phyloP scores from a whole-genome alignment of 2,329 filamentous ascomycete genomes.

The Epichloe uncinata region DNA sequence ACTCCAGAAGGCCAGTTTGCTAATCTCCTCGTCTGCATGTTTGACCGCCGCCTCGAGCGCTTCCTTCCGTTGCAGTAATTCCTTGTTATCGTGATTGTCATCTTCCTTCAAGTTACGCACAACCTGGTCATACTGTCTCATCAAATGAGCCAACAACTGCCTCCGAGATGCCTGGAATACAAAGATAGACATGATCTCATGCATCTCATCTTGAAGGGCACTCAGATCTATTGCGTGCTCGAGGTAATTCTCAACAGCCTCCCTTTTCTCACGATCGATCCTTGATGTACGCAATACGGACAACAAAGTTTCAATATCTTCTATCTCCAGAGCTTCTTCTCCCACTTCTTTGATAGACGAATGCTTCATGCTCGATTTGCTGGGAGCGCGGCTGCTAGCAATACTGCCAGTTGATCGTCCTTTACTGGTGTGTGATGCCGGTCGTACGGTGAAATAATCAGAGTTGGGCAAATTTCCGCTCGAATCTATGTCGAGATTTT shows the following conservation, averaged over 20 bases:
- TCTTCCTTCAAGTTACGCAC: constrained; percentile 24
- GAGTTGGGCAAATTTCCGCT: constrained; percentile 55
- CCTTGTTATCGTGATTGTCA: constrained; percentile 17
- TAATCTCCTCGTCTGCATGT: constrained; percentile 69
- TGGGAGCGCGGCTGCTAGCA: constrained; percentile 18
- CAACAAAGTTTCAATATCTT: constrained; percentile 57
- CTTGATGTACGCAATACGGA: constrained; percentile 51
- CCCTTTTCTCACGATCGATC: constrained; percentile 86
- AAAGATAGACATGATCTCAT: constrained; percentile 73
- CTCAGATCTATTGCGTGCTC: constrained; percentile 62
- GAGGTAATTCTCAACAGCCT: constrained; percentile 73
- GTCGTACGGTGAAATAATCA: constrained; percentile 68
- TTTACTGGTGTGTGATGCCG: constrained; percentile 27
- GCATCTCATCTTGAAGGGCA: constrained; percentile 64
- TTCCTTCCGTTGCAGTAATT: constrained; percentile 35
- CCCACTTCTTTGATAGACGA: constrained; percentile 29
- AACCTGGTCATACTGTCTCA: constrained; percentile 39
- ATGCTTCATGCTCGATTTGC: constrained; percentile 25
- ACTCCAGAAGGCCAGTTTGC: constrained; percentile 75
- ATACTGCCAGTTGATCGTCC: constrained; percentile 20
- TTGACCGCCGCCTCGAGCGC: constrained; percentile 62
- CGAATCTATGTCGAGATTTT: constrained; percentile 25
- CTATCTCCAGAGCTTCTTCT: constrained; percentile 44
- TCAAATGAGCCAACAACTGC: constrained; percentile 59
- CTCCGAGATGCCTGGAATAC: constrained; percentile 81